Evolutionary conservation across 257 asterid species (phyloP).

Genomic region (Nicotiana tabacum): DNA sequence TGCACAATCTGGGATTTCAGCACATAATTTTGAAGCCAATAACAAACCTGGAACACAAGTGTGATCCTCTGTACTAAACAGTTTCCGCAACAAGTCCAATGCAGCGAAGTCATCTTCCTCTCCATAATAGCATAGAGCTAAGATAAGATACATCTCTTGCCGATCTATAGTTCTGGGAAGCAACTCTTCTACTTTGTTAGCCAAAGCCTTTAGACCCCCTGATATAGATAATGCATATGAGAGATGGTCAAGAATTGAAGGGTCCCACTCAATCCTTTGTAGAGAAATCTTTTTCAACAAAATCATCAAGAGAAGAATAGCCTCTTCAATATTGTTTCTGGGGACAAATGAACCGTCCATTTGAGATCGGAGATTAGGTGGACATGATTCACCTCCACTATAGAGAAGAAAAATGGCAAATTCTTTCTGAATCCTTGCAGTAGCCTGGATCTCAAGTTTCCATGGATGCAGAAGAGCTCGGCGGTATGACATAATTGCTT

Average conservation of each 20-base stretch:
- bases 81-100: slow-evolving; percentile 54
- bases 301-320: slow-evolving; percentile 75
- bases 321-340: slow-evolving; percentile 74
- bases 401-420: slow-evolving; percentile 75
- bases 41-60: slow-evolving; percentile 43
- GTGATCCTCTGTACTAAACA: slow-evolving; percentile 33
- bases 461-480: slow-evolving; percentile 77
- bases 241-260: slow-evolving; percentile 78
- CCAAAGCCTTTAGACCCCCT: slow-evolving; percentile 62
- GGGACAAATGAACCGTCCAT: slow-evolving; percentile 73
- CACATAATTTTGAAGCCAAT: slow-evolving; percentile 63
- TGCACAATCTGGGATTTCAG: slow-evolving; percentile 29
- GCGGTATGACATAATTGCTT: slow-evolving; percentile 71
- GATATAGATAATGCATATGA: slow-evolving; percentile 74
- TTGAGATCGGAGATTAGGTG: slow-evolving; percentile 71
- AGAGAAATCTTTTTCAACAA: slow-evolving; percentile 55
- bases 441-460: slow-evolving; percentile 70
- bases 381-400: slow-evolving; percentile 68
- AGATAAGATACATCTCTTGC: slow-evolving; percentile 51
- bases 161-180: slow-evolving; percentile 61
- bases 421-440: slow-evolving; percentile 71
- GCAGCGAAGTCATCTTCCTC: slow-evolving; percentile 59
- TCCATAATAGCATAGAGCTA: slow-evolving; percentile 79
- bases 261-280: slow-evolving; percentile 75
- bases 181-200: slow-evolving; percentile 75